Evolutionary conservation across 176 grass and related monocot genomes (phyloP), one percentile per base, ranked within the genome.

Genomic region (Melocanna baccifera): DNA sequence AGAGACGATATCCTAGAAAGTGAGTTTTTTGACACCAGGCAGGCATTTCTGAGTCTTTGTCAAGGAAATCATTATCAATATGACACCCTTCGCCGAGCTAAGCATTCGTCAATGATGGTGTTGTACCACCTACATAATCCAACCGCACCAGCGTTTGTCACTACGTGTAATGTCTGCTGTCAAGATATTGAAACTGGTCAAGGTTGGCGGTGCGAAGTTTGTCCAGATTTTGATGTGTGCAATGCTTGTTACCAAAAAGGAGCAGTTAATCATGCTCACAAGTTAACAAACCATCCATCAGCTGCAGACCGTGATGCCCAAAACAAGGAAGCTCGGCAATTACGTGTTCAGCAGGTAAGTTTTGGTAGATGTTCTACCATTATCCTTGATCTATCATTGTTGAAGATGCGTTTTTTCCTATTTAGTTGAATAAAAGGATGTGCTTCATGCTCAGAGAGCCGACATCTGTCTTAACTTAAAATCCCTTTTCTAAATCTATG

Each of bases 61-160:
- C 97, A 99, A 89, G 97, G 97, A 76, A 99, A 99, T 71, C 97
- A 99, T 86, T 99, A 99, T 85, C 97, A 99, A 85, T 99, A 99
- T 72, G 97, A 99, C 76, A 99, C 97, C 36, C 88, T 99, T 83
- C 97, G 93, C 43, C 91, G 97, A 22, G 97, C 97, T 62, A 99
- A 99, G 86, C 97, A 99, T 85, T 99, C 97, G 1, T 99, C 97
- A 78, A 99, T 99, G 90, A 99, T 99, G 97, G 93, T 99, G 65
- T 77, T 99, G 73, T 99, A 99, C 80, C 97, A 99, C 86, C 91
- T 99, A 42, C 97, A 99, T 83, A 99, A 99, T 87, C 97, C 97
- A 46, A 99, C 93, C 64, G 97, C 97, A 55, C 97, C 97, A 10
- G 97, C 93, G 6, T 99, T 96, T 87, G 97, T 99, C n/a, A 96